Conservation (phyloP, 129 eudicot species). For the Apium graveolens region DNA sequence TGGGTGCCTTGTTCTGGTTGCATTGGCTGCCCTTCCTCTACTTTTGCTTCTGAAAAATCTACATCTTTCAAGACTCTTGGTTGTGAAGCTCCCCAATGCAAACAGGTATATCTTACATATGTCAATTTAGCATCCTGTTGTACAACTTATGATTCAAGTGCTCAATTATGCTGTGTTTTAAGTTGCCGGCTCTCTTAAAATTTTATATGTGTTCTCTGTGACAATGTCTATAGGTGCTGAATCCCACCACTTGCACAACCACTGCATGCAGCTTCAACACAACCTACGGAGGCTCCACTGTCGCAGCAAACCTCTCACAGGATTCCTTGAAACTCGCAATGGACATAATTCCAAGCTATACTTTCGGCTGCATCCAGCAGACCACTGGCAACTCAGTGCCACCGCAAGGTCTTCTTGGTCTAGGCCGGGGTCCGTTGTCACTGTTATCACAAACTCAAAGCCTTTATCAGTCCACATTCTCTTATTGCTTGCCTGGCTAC, state of each 20-base stretch:
- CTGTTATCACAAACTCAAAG: constrained; percentile 57
- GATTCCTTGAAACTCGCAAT: constrained; percentile 77
- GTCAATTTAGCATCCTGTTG: background rate
- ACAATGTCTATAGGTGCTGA: constrained; percentile 40
- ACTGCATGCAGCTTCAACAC: constrained; percentile 61
- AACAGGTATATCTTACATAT: constrained; percentile 37
- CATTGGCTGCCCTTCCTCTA: constrained; percentile 58
- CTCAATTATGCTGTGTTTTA: background rate
- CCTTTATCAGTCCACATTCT: constrained; percentile 76
- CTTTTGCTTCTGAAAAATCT: constrained; percentile 44
- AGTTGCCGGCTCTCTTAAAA: background rate
- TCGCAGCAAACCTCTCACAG: constrained; percentile 52
- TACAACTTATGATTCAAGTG: background rate
- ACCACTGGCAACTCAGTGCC: constrained; percentile 59
- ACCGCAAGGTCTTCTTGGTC: constrained; percentile 84
- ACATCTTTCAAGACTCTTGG: constrained; percentile 48
- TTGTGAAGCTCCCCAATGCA: constrained; percentile 64
- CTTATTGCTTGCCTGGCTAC: constrained; percentile 85
- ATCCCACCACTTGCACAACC: constrained; percentile 41
- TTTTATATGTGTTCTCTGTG: background rate
- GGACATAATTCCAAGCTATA: constrained; percentile 45
- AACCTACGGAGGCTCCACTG: constrained; percentile 71
- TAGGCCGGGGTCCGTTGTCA: constrained; percentile 87
- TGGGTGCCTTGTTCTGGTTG: constrained; percentile 88
- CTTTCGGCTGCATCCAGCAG: constrained; percentile 62